A percentile compares a stretch with the other conserved stretches of the same genome.
Evolutionary conservation across 163 green algal genomes (phyloP).

Genomic region (Volvox carteri): DNA sequence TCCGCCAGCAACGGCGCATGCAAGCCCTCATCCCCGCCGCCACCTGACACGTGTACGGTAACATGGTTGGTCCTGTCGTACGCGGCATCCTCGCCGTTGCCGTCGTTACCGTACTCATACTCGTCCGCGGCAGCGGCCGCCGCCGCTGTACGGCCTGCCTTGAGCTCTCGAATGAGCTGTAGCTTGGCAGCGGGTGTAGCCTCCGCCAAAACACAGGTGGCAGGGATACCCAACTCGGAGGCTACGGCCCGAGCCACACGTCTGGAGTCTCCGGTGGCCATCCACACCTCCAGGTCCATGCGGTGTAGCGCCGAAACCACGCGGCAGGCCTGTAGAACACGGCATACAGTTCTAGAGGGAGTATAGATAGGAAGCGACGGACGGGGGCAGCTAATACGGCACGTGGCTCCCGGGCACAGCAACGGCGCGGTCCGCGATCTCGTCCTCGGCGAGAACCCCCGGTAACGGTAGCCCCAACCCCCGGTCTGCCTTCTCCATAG

Average conservation of each 20-base stretch:
- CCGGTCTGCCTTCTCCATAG: too few relatives aligned
- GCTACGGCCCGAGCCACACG: conserved; percentile 69
- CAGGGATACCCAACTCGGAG: conserved; percentile 72
- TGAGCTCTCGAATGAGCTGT: conserved; percentile 60
- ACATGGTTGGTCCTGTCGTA: background rate
- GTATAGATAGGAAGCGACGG: too few relatives aligned
- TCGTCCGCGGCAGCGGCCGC: background rate
- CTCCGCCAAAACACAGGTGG: conserved; percentile 68
- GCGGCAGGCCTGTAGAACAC: conserved; percentile 4
- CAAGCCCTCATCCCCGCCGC: background rate
- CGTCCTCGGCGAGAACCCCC: too few relatives aligned
- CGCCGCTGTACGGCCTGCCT: background rate
- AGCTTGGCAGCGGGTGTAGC: conserved; percentile 79
- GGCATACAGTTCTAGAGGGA: too few relatives aligned
- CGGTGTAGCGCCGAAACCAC: conserved; percentile 74
- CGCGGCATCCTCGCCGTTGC: background rate
- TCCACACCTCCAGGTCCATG: conserved; percentile 55
- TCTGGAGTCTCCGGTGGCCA: conserved; percentile 58
- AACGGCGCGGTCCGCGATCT: too few relatives aligned
- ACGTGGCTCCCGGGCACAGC: too few relatives aligned
- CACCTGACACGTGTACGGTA: background rate
- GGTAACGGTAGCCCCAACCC: too few relatives aligned
- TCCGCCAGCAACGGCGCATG: conserved; percentile 19
- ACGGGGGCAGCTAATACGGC: too few relatives aligned
- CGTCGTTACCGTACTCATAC: background rate